These are phyloP conservation scores for Ceratocystis huliohia DNA, from an alignment of 2,329 filamentous ascomycete species.

Conservation along the genomic window DNA sequence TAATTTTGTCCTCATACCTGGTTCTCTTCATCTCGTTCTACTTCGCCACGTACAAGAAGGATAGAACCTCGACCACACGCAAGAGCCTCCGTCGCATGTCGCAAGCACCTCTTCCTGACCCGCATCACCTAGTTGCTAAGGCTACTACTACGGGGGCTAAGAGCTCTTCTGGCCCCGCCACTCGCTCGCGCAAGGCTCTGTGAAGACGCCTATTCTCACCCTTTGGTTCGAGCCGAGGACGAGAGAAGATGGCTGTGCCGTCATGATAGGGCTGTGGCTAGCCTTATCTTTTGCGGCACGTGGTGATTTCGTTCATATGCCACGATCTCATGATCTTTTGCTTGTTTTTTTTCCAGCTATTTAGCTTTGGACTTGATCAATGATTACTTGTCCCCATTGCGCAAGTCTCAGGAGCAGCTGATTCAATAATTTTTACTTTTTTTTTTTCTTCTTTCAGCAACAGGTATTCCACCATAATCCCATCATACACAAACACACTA, in stretches of 20 bases:
- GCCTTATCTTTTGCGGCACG: neutral
- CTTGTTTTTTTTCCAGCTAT: neutral
- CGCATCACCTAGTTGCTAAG: slow-evolving; percentile 42
- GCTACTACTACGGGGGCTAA: slow-evolving; percentile 38
- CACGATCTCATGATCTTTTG: slow-evolving; percentile 2
- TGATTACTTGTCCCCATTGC: neutral
- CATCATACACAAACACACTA: neutral
- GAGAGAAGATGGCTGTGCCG: neutral
- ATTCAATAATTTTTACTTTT: slow-evolving; percentile 6
- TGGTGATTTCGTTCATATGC: slow-evolving; percentile 2
- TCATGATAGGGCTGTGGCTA: neutral
- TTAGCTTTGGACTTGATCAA: neutral
- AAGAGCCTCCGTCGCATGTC: slow-evolving; percentile 58
- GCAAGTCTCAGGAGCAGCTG: neutral
- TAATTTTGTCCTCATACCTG: slow-evolving; percentile 85
- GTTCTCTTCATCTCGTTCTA: slow-evolving; percentile 99
- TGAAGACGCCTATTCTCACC: slow-evolving; percentile 9
- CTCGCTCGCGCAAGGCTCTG: slow-evolving; percentile 55
- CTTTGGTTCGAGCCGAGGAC: neutral
- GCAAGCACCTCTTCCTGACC: slow-evolving; percentile 62
- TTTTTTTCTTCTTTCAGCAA: slow-evolving; percentile 8
- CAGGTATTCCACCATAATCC: neutral
- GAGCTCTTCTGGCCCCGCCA: slow-evolving; percentile 42
- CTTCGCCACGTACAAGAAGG: slow-evolving; percentile 88
- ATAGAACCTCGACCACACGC: slow-evolving; percentile 66